Base-by-base conservation (phyloP, 805 yeast species). In the Huiozyma naganishii region DNA sequence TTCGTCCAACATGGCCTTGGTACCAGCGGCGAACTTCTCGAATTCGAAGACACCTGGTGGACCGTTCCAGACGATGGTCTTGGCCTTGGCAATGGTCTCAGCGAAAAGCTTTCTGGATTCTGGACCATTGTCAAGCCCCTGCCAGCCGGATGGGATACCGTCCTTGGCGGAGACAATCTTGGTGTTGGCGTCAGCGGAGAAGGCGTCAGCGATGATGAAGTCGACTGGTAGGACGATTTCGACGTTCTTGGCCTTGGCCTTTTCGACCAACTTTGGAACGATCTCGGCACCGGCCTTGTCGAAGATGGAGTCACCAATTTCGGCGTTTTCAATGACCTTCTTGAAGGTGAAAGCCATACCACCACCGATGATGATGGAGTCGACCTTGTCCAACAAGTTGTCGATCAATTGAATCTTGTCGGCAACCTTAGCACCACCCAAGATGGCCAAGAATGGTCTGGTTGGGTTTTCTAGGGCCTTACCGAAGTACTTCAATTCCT, bases 21-120 rank as follows among this genome's bases (percentile, higher is more conserved):
- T 90, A 72, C 97, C 97, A 48, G 70, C 70, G 57, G 96, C 83
- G 66, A 92, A 92, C 62, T 76, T 76, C 57, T 86, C 95, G 64
- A 92, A 92, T 76, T 92, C 98, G 68, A 92, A 92, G 59, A 92
- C 98, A 77, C 98, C 98, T 71, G 98, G 97, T 53, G 98, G 98
- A 68, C 98, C 98, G 76, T 92, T 92, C 98, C 98, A 92, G 66
- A 92, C 92, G 61, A 92, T 90, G 62, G 98, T 92, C 80, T 90
- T 88, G 58, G 98, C 94, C 71, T 82, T 76, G 53, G 83, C 83
- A 58, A 92, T 86, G 52, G 95, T 81, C 54, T 72, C 80, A 54
- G 81, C 77, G 66, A 84, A 92, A 57, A 83, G 75, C 69, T 79
- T 76, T 61, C 78, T 74, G 50, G 95, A 77, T 74, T 85, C 81